These are phyloP conservation scores for Magnusiomyces fungicola DNA, from an alignment of 1,139 yeast species.

Conservation along the genomic window DNA sequence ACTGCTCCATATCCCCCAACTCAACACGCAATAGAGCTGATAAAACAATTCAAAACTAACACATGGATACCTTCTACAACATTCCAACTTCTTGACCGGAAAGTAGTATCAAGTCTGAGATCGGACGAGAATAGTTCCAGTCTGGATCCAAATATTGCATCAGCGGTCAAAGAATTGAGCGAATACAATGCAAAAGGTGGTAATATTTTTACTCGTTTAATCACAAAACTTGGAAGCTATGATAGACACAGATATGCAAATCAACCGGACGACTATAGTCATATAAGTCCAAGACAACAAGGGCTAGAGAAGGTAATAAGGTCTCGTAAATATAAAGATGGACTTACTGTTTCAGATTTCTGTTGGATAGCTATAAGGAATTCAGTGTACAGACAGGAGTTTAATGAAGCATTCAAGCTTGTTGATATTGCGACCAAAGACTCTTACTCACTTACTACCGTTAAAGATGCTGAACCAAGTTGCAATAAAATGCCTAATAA, in stretches of 20 bases:
- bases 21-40: background rate
- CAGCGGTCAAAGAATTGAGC: no score
- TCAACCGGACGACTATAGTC: background rate
- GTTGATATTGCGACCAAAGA: constrained; percentile 5
- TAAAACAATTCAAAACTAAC: background rate
- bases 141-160: no score
- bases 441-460: no score
- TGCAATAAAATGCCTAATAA: no score
- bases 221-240: background rate
- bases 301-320: background rate
- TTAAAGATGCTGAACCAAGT: no score
- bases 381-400: constrained; percentile 2
- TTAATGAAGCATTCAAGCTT: background rate
- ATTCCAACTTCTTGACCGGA: background rate
- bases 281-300: background rate
- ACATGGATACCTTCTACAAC: background rate
- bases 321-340: background rate
- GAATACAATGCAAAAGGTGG: no score
- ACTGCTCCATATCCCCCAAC: constrained; percentile 12
- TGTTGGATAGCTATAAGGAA: constrained; percentile 2
- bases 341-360: background rate
- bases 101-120: no score
- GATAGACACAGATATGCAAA: background rate
- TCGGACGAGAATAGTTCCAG: no score
- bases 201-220: no score